Percentiles rank a stretch among this genome's conserved stretches.
Evolutionary conservation across 495 filamentous ascomycete genomes (phyloP).

Genomic region (Talaromyces thailandensis): DNA sequence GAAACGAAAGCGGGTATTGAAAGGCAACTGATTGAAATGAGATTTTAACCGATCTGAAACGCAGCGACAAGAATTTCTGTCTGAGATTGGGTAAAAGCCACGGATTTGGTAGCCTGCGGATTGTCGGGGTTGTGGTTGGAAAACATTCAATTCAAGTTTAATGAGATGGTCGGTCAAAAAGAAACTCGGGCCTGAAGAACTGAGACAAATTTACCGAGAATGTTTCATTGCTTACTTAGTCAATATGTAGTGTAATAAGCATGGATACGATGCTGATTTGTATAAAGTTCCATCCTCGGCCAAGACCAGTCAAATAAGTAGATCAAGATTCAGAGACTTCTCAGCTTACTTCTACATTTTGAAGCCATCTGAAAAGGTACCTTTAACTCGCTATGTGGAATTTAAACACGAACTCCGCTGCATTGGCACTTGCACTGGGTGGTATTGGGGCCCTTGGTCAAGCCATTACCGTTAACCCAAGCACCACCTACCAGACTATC

Average conservation of each 20-base stretch:
- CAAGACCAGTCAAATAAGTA: neutral
- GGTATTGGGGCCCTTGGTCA: neutral
- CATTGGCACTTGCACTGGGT: neutral
- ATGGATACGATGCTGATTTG: neutral
- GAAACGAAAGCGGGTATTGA: neutral
- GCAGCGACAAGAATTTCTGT: neutral
- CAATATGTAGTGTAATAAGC: neutral
- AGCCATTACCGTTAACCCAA: slow-evolving; percentile 24
- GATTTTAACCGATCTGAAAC: neutral
- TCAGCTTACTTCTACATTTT: neutral
- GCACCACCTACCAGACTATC: slow-evolving; percentile 25
- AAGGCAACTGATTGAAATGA: neutral
- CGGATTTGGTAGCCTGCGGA: neutral
- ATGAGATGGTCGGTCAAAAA: neutral
- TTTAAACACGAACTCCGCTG: neutral
- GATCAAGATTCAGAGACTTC: neutral
- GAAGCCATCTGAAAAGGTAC: neutral
- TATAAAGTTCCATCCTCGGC: neutral
- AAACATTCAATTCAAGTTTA: neutral
- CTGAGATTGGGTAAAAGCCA: neutral
- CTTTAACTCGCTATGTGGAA: neutral
- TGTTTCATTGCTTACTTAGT: neutral
- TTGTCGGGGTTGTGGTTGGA: neutral
- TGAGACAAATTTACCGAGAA: too few relatives aligned
- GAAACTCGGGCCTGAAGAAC: neutral